phyloP scores from a whole-genome alignment of 2,329 filamentous ascomycete species.

The Verticillium dahliae region DNA sequence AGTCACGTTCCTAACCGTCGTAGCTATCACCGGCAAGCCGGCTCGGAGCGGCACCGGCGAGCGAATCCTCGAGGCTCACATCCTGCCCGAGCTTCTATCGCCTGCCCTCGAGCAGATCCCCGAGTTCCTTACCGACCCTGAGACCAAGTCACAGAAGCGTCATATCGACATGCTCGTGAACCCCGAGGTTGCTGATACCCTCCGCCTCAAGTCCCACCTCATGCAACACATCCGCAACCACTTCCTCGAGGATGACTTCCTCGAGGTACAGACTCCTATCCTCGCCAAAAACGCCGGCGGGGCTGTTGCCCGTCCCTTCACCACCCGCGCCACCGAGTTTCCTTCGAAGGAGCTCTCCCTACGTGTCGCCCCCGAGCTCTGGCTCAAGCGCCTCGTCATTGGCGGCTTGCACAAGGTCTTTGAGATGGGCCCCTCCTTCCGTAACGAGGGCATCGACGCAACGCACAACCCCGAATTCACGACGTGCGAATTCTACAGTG shows the following conservation, averaged over 20 bases:
- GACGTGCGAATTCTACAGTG: slow-evolving; percentile 93
- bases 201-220: slow-evolving; percentile 69
- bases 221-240: slow-evolving; percentile 68
- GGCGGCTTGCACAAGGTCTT: slow-evolving; percentile 86
- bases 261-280: slow-evolving; percentile 89
- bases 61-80: slow-evolving; percentile 62
- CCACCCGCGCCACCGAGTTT: slow-evolving; percentile 72
- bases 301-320: slow-evolving; percentile 79
- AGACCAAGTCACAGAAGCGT: slow-evolving; percentile 67
- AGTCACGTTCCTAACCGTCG: slow-evolving; percentile 5
- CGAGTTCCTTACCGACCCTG: slow-evolving; percentile 59
- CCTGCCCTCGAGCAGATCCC: slow-evolving; percentile 79
- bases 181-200: slow-evolving; percentile 56
- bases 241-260: slow-evolving; percentile 64
- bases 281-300: slow-evolving; percentile 79
- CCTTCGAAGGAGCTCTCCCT: slow-evolving; percentile 65
- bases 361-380: slow-evolving; percentile 88
- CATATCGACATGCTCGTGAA: slow-evolving; percentile 86
- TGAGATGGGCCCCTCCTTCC: slow-evolving; percentile 86
- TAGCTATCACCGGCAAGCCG: slow-evolving; percentile 65
- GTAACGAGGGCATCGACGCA: slow-evolving; percentile 85
- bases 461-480: slow-evolving; percentile 98
- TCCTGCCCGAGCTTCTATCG: slow-evolving; percentile 65
- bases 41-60: slow-evolving; percentile 67
- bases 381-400: slow-evolving; percentile 86